Evolutionary conservation across 106 monocot genomes (phyloP), one percentile per base, ranked within the genome.

Genomic region (Chionographis japonica): DNA sequence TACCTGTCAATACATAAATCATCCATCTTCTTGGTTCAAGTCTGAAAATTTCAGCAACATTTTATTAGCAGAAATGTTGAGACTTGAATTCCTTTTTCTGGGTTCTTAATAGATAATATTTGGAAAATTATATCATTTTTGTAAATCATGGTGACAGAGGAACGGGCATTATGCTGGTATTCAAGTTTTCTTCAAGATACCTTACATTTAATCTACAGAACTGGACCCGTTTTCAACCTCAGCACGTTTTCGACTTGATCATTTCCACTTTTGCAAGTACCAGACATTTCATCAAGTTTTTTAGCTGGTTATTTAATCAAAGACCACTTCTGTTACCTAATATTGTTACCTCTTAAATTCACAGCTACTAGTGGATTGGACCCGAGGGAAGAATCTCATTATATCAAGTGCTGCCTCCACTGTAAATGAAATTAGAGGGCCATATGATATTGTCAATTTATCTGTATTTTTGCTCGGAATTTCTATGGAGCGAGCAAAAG

Each of bases 351-450:
- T 40, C 49, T 79, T 58, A 37, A 17, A 62, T 70, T 65, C 62
- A 57, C 68, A 98, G 97, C 62, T 87, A 36, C 72, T 98, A 19
- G 85, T 80, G 40, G 86, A 85, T 57, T 90, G 86, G 89, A 92
- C 87, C 8, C 78, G 77, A 49, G 97, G 89, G 38, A 98, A 87
- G 51, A 98, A 92, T 69, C 68, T 98, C 43, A 89, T 98, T 46
- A 72, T 98, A 50, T 89, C 97, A 75, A 85, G 97, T 71, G 81
- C 87, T 62, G 92, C 92, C 53, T 41, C 60, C 12, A 83, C 67
- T 72, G 85, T 77, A 60, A 82, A 77, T 81, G 78, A 87, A 40
- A 56, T 98, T 63, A 87, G 97, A 87, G 92, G 97, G 8, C 97
- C 97, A 18, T 72, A 83, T 83, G 97, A 98, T 73, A 78, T 87